Percentiles rank a stretch among this genome's conserved stretches.
Conservation (phyloP, 345 rosid species). For the Euclidium syriacum region DNA sequence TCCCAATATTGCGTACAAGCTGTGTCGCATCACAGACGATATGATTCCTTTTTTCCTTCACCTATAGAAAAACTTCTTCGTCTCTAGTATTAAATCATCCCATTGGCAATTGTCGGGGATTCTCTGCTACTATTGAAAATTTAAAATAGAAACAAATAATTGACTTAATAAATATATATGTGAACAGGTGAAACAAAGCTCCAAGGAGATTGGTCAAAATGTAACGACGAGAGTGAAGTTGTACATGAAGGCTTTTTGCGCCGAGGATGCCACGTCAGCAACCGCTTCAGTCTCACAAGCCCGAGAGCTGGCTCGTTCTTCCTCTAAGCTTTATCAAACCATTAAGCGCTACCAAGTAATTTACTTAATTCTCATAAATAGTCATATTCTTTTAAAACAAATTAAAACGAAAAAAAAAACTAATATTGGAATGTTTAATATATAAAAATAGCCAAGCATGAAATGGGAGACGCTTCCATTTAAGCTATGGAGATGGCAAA, state of each 20-base stretch:
- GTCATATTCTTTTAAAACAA: background rate
- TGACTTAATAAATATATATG: background rate
- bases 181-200: constrained; percentile 52
- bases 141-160: background rate
- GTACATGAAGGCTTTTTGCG: constrained; percentile 52
- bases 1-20: constrained; percentile 29
- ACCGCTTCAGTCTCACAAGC: constrained; percentile 53
- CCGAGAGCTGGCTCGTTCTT: constrained; percentile 38
- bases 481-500: constrained; percentile 38
- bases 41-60: constrained; percentile 1
- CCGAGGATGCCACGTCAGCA: constrained; percentile 44
- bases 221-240: constrained; percentile 57
- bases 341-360: constrained; percentile 56
- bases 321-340: constrained; percentile 42
- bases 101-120: constrained; percentile 16
- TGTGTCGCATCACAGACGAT: constrained; percentile 27
- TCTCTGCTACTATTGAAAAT: background rate
- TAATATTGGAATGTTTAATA: constrained; percentile 3
- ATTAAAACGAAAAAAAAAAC: background rate
- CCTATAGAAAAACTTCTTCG: background rate
- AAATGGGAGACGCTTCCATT: constrained; percentile 74
- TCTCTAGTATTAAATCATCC: background rate
- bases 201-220: constrained; percentile 46
- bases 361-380: background rate
- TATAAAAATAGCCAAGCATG: constrained; percentile 55